These are phyloP conservation scores for Cudoniella acicularis DNA, from an alignment of 495 filamentous ascomycete species.

Conservation along the genomic window DNA sequence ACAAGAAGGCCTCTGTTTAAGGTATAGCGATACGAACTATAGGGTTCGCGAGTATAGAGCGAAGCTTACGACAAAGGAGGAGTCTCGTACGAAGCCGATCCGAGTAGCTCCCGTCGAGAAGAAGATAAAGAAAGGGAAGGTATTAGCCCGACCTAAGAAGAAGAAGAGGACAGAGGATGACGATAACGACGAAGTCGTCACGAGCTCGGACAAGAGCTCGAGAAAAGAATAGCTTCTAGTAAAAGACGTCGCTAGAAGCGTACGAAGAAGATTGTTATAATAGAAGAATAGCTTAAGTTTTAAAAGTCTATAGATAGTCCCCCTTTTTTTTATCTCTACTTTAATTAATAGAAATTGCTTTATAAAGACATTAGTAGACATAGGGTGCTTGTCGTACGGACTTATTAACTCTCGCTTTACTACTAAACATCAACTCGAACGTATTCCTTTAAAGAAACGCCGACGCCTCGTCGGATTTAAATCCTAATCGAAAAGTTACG, in stretches of 20 bases:
- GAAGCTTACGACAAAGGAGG: too few relatives aligned
- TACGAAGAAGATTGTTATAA: too few relatives aligned
- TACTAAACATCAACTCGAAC: not conserved
- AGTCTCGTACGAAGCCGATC: too few relatives aligned
- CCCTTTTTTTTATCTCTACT: not conserved
- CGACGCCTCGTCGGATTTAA: not conserved
- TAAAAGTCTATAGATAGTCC: not conserved
- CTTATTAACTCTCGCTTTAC: not conserved
- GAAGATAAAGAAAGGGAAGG: not conserved
- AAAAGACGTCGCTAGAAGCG: not conserved
- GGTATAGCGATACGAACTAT: not conserved
- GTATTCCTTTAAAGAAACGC: not conserved
- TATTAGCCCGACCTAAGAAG: not conserved
- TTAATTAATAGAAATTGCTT: slow-evolving; percentile 5
- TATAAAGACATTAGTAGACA: slow-evolving; percentile 5
- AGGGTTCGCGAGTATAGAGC: too few relatives aligned
- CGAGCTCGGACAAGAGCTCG: slow-evolving; percentile 1
- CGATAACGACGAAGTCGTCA: too few relatives aligned
- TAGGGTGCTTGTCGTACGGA: not conserved
- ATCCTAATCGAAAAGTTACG: not conserved
- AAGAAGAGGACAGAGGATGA: too few relatives aligned
- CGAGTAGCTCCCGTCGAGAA: too few relatives aligned
- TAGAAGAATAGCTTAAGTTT: not conserved
- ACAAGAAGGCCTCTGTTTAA: not conserved
- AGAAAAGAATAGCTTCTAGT: slow-evolving; percentile 7